phyloP scores from a whole-genome alignment of 2,329 filamentous ascomycete species.

The Fusarium odoratissimum region DNA sequence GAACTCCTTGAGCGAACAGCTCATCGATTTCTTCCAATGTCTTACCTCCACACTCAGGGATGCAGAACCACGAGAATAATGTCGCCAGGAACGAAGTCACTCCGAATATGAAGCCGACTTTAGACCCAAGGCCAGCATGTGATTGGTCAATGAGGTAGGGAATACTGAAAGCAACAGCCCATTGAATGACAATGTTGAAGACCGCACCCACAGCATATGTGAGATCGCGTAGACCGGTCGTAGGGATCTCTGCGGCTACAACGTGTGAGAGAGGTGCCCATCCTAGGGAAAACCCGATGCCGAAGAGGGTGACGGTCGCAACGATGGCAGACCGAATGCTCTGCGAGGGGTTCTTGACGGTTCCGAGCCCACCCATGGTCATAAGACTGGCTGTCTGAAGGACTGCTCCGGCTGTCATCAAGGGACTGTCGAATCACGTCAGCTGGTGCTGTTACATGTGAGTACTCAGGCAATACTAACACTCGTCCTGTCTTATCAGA shows the following conservation, averaged over 20 bases:
- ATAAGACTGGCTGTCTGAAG: conserved; percentile 48
- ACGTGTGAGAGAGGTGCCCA: conserved; percentile 53
- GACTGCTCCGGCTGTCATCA: conserved; percentile 44
- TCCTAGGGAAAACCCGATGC: conserved; percentile 46
- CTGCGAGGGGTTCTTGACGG: conserved; percentile 24
- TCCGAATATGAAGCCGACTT: conserved; percentile 35
- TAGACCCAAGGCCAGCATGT: conserved; percentile 49
- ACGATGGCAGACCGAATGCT: conserved; percentile 46
- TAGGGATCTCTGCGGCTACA: conserved; percentile 50
- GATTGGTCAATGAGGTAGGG: conserved; percentile 53
- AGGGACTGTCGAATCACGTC: conserved; percentile 17
- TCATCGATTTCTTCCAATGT: conserved; percentile 43
- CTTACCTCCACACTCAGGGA: conserved; percentile 39
- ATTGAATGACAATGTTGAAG: conserved; percentile 25
- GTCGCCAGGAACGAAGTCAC: conserved; percentile 17
- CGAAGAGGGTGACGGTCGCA: conserved; percentile 49
- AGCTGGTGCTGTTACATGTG: neutral
- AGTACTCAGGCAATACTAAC: neutral
- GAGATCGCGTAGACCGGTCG: conserved; percentile 47
- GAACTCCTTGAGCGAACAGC: conserved; percentile 31
- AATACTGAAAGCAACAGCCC: conserved; percentile 46
- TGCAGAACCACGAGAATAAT: conserved; percentile 33
- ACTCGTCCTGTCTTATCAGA: conserved; percentile 5
- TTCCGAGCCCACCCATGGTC: conserved; percentile 53
- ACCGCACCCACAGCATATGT: conserved; percentile 46